These are phyloP conservation scores for Pseudevernia furfuracea DNA, from an alignment of 495 filamentous ascomycete genomes.

Conservation along the genomic window DNA sequence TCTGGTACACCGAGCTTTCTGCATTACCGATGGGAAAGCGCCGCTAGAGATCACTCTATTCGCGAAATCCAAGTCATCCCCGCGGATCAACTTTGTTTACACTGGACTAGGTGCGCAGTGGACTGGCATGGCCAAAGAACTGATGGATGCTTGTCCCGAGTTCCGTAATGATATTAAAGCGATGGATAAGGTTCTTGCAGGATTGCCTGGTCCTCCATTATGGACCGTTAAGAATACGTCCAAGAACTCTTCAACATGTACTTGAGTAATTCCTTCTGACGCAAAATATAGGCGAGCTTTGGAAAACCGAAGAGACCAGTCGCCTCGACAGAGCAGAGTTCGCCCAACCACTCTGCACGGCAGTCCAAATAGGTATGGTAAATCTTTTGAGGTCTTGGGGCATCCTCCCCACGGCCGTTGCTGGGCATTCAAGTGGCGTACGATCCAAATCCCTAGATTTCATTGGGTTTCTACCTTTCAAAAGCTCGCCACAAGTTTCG, in stretches of 20 bases:
- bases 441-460: no score
- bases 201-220: not conserved
- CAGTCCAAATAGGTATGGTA: conserved; percentile 46
- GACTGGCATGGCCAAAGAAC: conserved; percentile 47
- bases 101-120: conserved; percentile 68
- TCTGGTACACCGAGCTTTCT: conserved; percentile 8
- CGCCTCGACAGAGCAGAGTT: conserved; percentile 20
- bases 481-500: no score
- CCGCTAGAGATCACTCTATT: no score
- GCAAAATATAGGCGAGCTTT: conserved; percentile 2
- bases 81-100: conserved; percentile 25
- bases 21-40: conserved; percentile 6
- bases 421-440: conserved; percentile 59
- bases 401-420: conserved; percentile 39
- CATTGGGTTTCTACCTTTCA: no score
- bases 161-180: not conserved
- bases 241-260: no score
- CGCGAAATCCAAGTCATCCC: no score
- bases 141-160: no score
- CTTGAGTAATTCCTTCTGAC: no score
- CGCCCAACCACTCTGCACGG: conserved; percentile 39
- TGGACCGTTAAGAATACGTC: conserved; percentile 4
- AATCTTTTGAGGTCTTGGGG: conserved; percentile 38
- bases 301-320: not conserved
- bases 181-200: not conserved